Evolutionary conservation across 768 basidiomycete species (phyloP), one percentile per base, ranked within the genome.

Genomic region (Xerocomus spinulosus): DNA sequence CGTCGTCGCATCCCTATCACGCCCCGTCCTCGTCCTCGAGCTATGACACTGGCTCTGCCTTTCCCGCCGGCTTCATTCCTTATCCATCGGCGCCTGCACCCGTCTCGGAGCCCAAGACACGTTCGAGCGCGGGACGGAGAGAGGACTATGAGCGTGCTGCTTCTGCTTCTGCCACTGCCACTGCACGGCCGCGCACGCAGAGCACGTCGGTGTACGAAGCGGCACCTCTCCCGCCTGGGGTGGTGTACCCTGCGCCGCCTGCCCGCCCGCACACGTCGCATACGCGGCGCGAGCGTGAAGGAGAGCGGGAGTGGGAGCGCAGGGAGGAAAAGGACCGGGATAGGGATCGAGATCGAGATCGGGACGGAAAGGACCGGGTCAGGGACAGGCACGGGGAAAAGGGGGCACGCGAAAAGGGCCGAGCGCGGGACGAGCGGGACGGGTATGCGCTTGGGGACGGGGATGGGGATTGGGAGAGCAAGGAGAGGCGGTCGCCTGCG

Each of bases 191-290:
- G 32, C 58, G 52, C 28, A 42, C 52, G 18, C 57, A 60, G 30
- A 55, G 55, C 25, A 48, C 50, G 12, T 52, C 57, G 33, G 15
- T 25, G 34, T 66, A 66, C 28, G 64, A 64, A 13, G 40, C 53
- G 4, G 49, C 64, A 24, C 64, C 64, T 13, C 18, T 66, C 18
- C 64, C 64, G 3, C 44, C 38, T 4, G 67, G 64, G 3, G 33
- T 66, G 44, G 48, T 30, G 42, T 66, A 66, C 30, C 64, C 64
- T 1, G 59, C 47, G 2, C 53, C 67, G 6, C 67, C 64, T 1
- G 8, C 24, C 1, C 64, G 67, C 13, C 51, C 55, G 4, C 51
- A 49, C 2, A 61, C 64, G 29, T 62, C 67, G 0, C 64, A 67
- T 44, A 40, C 35, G 36, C 41, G 17, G 10, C 30, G 44, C 17